A percentile compares a stretch with the other conserved stretches of the same genome.
These are phyloP conservation scores for Sporothrix luriei DNA, from an alignment of 2,329 filamentous ascomycete species.

Conservation along the genomic window DNA sequence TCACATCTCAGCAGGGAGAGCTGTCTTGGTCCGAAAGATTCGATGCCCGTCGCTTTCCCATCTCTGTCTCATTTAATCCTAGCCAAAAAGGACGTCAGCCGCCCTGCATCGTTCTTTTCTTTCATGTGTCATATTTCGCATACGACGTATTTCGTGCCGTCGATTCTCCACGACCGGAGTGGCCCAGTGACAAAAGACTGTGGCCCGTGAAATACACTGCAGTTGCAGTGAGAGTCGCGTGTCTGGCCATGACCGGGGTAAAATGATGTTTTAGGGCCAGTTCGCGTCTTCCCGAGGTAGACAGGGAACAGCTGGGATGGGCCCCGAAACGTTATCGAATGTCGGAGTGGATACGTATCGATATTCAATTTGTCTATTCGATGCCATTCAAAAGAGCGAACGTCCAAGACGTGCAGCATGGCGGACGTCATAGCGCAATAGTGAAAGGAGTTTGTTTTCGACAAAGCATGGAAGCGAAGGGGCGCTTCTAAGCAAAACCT, in stretches of 20 bases:
- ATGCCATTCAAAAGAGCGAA: not conserved
- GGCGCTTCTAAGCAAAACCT: not conserved
- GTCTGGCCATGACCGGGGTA: constrained; percentile 14
- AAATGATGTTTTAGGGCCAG: not conserved
- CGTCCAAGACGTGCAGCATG: not conserved
- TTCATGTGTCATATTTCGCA: not conserved
- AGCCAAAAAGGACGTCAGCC: not conserved
- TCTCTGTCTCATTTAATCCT: not conserved
- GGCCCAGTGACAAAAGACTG: constrained; percentile 6
- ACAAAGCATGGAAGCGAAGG: not conserved
- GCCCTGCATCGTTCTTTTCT: not conserved
- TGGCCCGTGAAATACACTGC: not conserved
- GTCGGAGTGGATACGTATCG: not conserved
- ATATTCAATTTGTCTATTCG: not conserved
- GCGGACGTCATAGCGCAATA: constrained; percentile 6
- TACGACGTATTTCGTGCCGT: not conserved
- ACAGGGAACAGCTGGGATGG: constrained; percentile 1
- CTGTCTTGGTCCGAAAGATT: constrained; percentile 15
- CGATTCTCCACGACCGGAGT: not conserved
- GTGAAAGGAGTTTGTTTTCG: not conserved
- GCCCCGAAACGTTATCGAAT: not conserved
- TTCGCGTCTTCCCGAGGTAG: constrained; percentile 25
- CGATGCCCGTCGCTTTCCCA: not conserved
- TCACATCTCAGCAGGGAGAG: not conserved
- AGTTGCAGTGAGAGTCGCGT: constrained; percentile 9